These are phyloP conservation scores for Trichophyton rubrum DNA, from an alignment of 2,329 filamentous ascomycete species.

Conservation along the genomic window DNA sequence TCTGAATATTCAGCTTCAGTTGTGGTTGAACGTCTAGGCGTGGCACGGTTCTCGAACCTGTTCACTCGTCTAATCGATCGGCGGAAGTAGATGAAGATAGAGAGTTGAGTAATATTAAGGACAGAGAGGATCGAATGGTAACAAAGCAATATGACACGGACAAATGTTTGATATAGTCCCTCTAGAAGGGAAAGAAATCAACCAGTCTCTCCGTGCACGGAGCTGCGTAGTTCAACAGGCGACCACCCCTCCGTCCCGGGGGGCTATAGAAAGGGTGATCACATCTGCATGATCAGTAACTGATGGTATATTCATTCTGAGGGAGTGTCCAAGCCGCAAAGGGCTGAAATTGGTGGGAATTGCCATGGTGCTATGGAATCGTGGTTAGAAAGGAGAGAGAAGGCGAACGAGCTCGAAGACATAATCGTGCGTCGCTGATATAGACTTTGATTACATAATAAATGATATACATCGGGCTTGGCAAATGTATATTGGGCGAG, in stretches of 20 bases:
- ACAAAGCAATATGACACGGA: not conserved
- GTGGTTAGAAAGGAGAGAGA: not conserved
- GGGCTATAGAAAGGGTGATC: slow-evolving; percentile 14
- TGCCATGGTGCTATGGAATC: slow-evolving; percentile 10
- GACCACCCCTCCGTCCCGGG: slow-evolving; percentile 24
- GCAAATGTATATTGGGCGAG: not conserved
- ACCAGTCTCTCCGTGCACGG: not conserved
- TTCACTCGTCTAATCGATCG: not conserved
- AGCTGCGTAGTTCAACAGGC: slow-evolving; percentile 13
- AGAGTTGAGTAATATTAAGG: not conserved
- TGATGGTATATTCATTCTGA: slow-evolving; percentile 1
- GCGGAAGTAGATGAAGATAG: not conserved
- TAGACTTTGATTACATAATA: not conserved
- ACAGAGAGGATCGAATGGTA: not conserved
- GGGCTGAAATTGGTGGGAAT: slow-evolving; percentile 6
- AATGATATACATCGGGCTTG: not conserved
- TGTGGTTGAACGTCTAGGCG: not conserved
- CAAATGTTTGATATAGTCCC: not conserved
- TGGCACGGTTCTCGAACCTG: not conserved
- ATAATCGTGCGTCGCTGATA: not conserved
- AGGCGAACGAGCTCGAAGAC: not conserved
- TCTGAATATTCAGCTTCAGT: not conserved
- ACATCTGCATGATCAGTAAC: slow-evolving; percentile 11
- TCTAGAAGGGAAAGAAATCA: not conserved
- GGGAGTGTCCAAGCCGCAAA: slow-evolving; percentile 5